Evolutionary conservation across 2,329 filamentous ascomycete genomes (phyloP).

Genomic region (Microascus cirrosus): DNA sequence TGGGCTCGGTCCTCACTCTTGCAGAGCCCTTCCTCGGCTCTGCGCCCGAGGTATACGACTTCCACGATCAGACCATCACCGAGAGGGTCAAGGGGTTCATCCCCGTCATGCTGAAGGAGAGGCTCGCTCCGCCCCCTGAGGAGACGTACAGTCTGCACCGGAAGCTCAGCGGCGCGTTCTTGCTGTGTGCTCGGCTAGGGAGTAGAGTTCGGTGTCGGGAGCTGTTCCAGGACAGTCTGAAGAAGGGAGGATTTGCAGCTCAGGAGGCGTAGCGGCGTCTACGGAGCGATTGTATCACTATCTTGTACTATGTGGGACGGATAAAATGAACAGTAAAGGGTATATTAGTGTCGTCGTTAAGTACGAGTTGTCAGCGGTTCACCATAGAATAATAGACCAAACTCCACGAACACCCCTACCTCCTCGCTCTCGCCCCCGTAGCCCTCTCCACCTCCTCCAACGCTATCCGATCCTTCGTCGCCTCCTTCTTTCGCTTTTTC

Average conservation of each 20-base stretch:
- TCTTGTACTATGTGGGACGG: neutral
- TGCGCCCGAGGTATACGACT: constrained; percentile 81
- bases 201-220: constrained; percentile 73
- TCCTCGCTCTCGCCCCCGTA: constrained; percentile 6
- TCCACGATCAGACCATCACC: constrained; percentile 89
- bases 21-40: constrained; percentile 77
- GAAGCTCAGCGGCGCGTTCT: constrained; percentile 88
- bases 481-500: constrained; percentile 79
- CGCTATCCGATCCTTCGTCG: constrained; percentile 72
- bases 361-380: neutral
- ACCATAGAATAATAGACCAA: constrained; percentile 3
- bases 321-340: neutral
- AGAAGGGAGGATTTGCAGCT: constrained; percentile 17
- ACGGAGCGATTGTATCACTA: neutral
- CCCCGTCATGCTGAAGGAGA: constrained; percentile 83
- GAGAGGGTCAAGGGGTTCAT: constrained; percentile 82
- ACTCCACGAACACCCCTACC: constrained; percentile 1
- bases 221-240: constrained; percentile 56
- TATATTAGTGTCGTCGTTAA: neutral
- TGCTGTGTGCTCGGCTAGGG: constrained; percentile 78
- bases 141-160: constrained; percentile 95
- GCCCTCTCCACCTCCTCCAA: constrained; percentile 32
- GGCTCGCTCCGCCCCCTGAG: constrained; percentile 83
- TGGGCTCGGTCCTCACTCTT: constrained; percentile 77
- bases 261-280: neutral